Conservation (phyloP, 2,329 filamentous ascomycete species). For the Curvularia sp. region DNA sequence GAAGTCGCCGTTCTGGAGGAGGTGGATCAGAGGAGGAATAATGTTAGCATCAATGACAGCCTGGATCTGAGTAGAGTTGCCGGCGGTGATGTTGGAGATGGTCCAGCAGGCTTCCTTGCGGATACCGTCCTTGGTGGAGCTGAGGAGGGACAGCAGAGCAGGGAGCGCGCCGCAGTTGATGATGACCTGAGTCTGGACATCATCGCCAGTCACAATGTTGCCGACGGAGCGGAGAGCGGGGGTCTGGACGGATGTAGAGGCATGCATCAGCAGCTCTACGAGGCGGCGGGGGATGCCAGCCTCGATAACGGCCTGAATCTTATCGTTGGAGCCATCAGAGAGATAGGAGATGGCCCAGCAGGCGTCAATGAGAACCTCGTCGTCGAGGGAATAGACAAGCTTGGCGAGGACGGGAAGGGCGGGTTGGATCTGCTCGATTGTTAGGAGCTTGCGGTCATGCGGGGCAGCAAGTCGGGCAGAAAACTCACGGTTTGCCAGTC, state of each 20-base stretch:
- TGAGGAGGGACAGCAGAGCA: constrained; percentile 89
- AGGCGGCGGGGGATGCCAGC: constrained; percentile 95
- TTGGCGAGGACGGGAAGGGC: constrained; percentile 95
- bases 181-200: constrained; percentile 98
- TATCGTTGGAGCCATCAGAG: constrained; percentile 97
- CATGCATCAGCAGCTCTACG: constrained; percentile 97
- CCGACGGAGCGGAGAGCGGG: constrained; percentile 95
- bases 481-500: constrained; percentile 90
- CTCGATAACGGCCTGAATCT: constrained; percentile 99
- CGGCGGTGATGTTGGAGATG: constrained; percentile 98
- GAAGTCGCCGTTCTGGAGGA: constrained; percentile 94
- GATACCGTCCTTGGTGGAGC: constrained; percentile 98
- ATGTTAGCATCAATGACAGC: constrained; percentile 96
- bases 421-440: constrained; percentile 75
- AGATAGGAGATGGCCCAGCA: constrained; percentile 99
- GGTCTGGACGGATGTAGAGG: constrained; percentile 97
- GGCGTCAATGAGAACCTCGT: constrained; percentile 97
- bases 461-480: background rate
- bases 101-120: constrained; percentile 99
- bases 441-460: constrained; percentile 5
- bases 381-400: constrained; percentile 96
- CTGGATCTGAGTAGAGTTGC: constrained; percentile 98
- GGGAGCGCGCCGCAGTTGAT: constrained; percentile 97
- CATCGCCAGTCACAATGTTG: constrained; percentile 98
- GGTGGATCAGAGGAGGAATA: constrained; percentile 92